Base-by-base conservation (phyloP, 2,329 filamentous ascomycete species). In the Bretziella fagacearum region DNA sequence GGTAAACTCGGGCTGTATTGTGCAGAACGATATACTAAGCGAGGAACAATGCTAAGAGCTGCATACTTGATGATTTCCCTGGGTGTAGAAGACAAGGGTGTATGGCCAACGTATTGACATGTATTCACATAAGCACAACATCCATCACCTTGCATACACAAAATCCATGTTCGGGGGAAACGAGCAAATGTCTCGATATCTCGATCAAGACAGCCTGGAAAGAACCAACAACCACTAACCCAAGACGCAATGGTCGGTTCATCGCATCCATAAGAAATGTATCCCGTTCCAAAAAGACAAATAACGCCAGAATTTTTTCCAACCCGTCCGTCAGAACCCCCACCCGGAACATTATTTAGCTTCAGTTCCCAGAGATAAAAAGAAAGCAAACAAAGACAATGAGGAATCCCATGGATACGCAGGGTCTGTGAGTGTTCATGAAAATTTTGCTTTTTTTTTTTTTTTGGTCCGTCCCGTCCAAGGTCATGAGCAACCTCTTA, bases 401-500 rank as follows among this genome's bases (percentile, higher is more conserved):
- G 7, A 27, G 11, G n/a, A 20, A 15, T 27, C 20, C n/a, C 23
- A 35, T n/a, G 10, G 22, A 39, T 30, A 30, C 2, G 3, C 18
- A 6, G 32, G 11, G 15, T 23, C 20, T 13, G 15, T 30, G 17
- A 22, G 17, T 13, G 15, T 43, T 41, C 30, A 41, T 44, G 36
- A 25, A 46, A 48, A 42, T 47, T 43, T 43, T 52, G 44, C 49
- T 47, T 52, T 54, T 51, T 52, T 51, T 54, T 51, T 48, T 51
- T 53, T 49, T 50, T 47, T 48, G 52, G 40, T 43, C 40, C 40
- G 40, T 43, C 40, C 46, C 39, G 32, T 48, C 51, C 47, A 22
- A 35, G 42, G 22, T 33, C 43, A 43, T 43, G 35, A 47, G 51
- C 35, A 32, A 42, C 35, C 30, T 46, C 59, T 62, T 91, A 95